Percentiles rank a stretch among this genome's conserved stretches.
phyloP scores from a whole-genome alignment of 257 asterid genomes.

The Apocynum venetum region DNA sequence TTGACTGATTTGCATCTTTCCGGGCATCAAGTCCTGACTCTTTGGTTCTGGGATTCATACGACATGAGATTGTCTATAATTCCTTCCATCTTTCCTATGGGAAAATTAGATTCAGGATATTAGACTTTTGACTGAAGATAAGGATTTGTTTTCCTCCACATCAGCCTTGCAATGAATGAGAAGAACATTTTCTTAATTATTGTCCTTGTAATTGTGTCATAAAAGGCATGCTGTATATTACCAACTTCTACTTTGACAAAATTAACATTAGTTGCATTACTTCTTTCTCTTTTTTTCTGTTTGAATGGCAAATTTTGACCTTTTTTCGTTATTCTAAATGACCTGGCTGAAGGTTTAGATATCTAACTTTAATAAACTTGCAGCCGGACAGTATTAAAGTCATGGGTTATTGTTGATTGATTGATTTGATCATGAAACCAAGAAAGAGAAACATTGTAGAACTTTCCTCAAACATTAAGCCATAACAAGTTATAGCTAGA shows the following conservation, averaged over 20 bases:
- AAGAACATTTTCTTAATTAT: neutral
- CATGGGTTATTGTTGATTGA: conserved; percentile 17
- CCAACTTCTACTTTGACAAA: neutral
- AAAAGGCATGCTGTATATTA: neutral
- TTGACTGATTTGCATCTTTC: neutral
- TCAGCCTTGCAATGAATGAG: neutral
- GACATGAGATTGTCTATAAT: neutral
- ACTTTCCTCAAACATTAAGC: neutral
- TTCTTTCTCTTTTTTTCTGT: neutral
- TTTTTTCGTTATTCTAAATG: neutral
- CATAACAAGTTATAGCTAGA: neutral
- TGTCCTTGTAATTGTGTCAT: neutral
- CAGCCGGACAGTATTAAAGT: conserved; percentile 96
- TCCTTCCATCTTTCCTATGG: neutral
- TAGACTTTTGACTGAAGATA: neutral
- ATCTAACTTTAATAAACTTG: conserved; percentile 19
- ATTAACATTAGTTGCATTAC: neutral
- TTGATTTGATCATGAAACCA: neutral
- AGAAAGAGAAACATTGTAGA: neutral
- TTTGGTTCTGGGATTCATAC: neutral
- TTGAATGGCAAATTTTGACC: neutral
- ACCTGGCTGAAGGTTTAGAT: neutral
- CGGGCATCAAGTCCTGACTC: neutral
- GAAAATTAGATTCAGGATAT: neutral
- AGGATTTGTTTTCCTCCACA: neutral